Evolutionary conservation across 306 rosid species (phyloP), one percentile per base, ranked within the genome.

Genomic region (Citrullus amarus): DNA sequence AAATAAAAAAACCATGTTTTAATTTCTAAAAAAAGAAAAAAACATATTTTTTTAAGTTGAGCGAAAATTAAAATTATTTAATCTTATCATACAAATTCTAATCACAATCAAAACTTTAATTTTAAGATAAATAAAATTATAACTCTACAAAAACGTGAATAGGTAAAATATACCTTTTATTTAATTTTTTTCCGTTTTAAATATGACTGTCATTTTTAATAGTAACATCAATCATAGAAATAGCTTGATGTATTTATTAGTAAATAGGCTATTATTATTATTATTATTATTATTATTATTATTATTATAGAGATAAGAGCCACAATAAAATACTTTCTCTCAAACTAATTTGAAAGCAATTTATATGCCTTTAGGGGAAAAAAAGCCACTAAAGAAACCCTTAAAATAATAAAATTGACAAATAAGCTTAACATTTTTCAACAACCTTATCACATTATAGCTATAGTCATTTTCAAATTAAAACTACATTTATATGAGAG

Each of bases 381-480:
- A 18, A 66, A 34, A 34, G 28, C 16, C 8, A 9, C 15, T 5
- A 38, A 39, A 5, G 10, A 22, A 12, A 68, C 5, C 13, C 41
- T 44, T 14, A 28, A 71, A 71, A 71, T 71, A 71, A 71, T 48
- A 71, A 28, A 71, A 44, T 71, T 25, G 77, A 71, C 59, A 72
- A 72, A 48, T 50, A 12, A 22, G 22, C 39, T 72, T 30, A 28
- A 15, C 43, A 72, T 15, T 72, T 72, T 50, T 72, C 59, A 48
- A 48, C 60, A 48, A 72, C 57, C 77, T 72, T 72, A 72, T 50
- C 77, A 46, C 20, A 14, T 46, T 25, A 48, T 72, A 71, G 77
- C 43, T 9, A 30, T 72, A 8, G 60, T 72, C 60, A 72, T 72
- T 72, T 48, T 72, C 77, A 72, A 72, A 72, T 28, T 28, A 30